Conservation (phyloP, 495 filamentous ascomycete genomes). For the Podospora appendiculata region DNA sequence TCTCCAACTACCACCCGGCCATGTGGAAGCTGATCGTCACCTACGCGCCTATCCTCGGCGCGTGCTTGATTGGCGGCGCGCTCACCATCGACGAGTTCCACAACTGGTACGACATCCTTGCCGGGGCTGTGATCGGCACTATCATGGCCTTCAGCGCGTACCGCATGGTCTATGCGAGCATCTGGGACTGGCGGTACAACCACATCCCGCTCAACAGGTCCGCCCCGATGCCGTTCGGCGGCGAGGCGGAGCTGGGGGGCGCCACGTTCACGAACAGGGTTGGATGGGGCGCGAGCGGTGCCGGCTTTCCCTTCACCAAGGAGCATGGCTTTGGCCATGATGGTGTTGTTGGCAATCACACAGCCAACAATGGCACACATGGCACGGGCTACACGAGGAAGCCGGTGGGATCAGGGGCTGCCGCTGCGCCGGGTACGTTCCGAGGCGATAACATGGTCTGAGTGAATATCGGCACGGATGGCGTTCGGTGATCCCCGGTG, state of each 20-base stretch:
- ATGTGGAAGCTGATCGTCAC: slow-evolving; percentile 55
- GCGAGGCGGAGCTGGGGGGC: slow-evolving; percentile 27
- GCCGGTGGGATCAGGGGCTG: neutral
- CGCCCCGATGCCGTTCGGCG: slow-evolving; percentile 20
- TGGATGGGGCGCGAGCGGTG: slow-evolving; percentile 33
- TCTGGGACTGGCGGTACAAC: slow-evolving; percentile 54
- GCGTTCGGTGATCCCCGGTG: too few relatives aligned
- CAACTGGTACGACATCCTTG: slow-evolving; percentile 53
- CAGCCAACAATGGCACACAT: neutral
- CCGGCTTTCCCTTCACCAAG: slow-evolving; percentile 2
- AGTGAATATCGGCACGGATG: too few relatives aligned
- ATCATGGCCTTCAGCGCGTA: slow-evolving; percentile 50
- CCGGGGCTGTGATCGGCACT: slow-evolving; percentile 49
- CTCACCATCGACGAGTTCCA: slow-evolving; percentile 56
- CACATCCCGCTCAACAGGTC: slow-evolving; percentile 41
- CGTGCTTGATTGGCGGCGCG: slow-evolving; percentile 48
- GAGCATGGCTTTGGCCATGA: slow-evolving; percentile 5
- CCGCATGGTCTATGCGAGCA: slow-evolving; percentile 47
- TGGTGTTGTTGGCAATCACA: neutral
- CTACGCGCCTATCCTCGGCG: slow-evolving; percentile 52
- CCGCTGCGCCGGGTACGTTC: too few relatives aligned
- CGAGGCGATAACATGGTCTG: too few relatives aligned
- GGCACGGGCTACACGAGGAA: neutral
- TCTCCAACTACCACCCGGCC: slow-evolving; percentile 50
- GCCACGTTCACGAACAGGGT: slow-evolving; percentile 36